These are phyloP conservation scores for Zanthoxylum bungeanum DNA, from an alignment of 345 rosid species.

Conservation along the genomic window DNA sequence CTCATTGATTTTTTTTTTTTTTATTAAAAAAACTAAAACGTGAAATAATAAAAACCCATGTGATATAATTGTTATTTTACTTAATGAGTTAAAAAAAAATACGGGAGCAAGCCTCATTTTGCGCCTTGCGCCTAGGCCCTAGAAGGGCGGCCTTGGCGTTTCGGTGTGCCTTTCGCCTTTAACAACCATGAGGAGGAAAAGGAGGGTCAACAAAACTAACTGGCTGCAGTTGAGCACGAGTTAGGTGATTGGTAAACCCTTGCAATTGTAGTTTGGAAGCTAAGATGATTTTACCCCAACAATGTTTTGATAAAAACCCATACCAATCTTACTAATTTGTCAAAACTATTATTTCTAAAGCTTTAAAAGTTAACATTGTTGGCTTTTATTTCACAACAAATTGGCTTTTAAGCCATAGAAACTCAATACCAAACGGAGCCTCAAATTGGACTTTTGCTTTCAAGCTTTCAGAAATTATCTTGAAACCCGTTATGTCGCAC, in stretches of 20 bases:
- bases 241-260: not conserved
- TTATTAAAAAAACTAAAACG: too few relatives aligned
- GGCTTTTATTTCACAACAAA: not conserved
- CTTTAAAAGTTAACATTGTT: not conserved
- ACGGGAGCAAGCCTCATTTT: too few relatives aligned
- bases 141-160: too few relatives aligned
- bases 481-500: not conserved
- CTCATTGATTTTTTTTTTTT: too few relatives aligned
- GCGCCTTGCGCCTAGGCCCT: too few relatives aligned
- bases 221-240: too few relatives aligned
- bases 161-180: too few relatives aligned
- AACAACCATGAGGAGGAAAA: not conserved
- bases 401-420: not conserved
- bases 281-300: not conserved
- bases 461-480: not conserved
- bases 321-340: not conserved
- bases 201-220: not conserved
- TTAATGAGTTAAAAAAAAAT: too few relatives aligned
- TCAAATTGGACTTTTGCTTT: not conserved
- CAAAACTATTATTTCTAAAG: not conserved
- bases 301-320: not conserved
- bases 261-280: not conserved
- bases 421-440: not conserved
- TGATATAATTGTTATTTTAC: too few relatives aligned
- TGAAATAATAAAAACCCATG: too few relatives aligned